Evolutionary conservation across 129 eudicot species (phyloP).

Genomic region (Flaveria sonorensis): DNA sequence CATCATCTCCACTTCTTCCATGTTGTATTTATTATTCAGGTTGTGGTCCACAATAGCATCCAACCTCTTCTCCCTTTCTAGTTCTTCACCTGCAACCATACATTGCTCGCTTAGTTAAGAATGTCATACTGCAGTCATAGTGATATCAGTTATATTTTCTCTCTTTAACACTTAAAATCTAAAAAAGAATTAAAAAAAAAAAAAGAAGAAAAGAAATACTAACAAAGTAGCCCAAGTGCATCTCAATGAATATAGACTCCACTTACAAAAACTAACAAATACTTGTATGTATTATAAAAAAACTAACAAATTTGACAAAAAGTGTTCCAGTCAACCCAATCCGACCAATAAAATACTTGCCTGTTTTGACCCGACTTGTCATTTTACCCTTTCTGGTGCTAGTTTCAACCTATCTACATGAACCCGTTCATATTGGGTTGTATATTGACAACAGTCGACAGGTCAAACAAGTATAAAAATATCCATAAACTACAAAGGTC

Average conservation of each 20-base stretch:
- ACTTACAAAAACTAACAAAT: not conserved
- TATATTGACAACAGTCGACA: not conserved
- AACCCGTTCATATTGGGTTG: not conserved
- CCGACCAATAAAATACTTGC: not conserved
- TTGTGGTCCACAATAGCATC: constrained; percentile 79
- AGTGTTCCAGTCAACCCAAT: not conserved
- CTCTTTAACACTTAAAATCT: too few species aligned
- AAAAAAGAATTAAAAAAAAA: too few species aligned
- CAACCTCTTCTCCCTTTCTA: constrained; percentile 75
- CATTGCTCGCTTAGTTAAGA: not conserved
- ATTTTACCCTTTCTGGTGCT: not conserved
- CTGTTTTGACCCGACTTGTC: not conserved
- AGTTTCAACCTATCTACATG: not conserved
- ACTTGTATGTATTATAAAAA: not conserved
- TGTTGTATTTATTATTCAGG: constrained; percentile 45
- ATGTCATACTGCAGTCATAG: too few species aligned
- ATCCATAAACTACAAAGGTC: not conserved
- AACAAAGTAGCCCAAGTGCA: too few species aligned
- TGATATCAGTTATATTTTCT: too few species aligned
- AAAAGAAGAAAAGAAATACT: too few species aligned
- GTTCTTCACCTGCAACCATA: constrained; percentile 64
- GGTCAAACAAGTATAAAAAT: not conserved
- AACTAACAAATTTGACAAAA: not conserved
- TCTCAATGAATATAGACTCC: too few species aligned
- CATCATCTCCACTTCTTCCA: constrained; percentile 91